Conservation (phyloP, 768 basidiomycete species). For the Collybia sordida region DNA sequence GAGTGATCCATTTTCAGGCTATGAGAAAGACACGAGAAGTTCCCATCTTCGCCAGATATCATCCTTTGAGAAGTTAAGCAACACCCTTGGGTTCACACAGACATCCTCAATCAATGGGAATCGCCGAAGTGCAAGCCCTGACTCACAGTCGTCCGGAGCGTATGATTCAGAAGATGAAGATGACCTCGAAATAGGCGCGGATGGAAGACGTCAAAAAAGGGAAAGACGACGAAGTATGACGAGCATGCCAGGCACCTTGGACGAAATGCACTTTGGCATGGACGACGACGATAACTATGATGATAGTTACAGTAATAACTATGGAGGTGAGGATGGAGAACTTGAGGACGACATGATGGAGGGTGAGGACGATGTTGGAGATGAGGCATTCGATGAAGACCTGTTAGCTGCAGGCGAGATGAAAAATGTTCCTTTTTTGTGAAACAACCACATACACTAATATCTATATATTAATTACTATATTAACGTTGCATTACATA, state of each 20-base stretch:
- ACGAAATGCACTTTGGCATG: slow-evolving; percentile 57
- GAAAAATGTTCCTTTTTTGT: slow-evolving; percentile 74
- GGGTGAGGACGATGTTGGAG: slow-evolving; percentile 62
- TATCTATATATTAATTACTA: background rate
- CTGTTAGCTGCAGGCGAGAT: slow-evolving; percentile 80
- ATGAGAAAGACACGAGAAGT: slow-evolving; percentile 29
- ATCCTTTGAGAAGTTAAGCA: slow-evolving; percentile 72
- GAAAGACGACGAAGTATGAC: slow-evolving; percentile 63
- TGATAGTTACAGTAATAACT: slow-evolving; percentile 30
- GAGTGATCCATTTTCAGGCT: slow-evolving; percentile 17
- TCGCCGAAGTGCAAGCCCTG: slow-evolving; percentile 51
- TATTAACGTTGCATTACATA: no score
- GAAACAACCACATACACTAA: slow-evolving; percentile 7
- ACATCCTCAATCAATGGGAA: slow-evolving; percentile 36
- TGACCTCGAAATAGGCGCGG: slow-evolving; percentile 38
- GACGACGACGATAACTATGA: slow-evolving; percentile 48
- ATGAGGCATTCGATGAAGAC: slow-evolving; percentile 79
- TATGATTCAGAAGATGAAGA: slow-evolving; percentile 55
- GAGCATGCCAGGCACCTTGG: slow-evolving; percentile 86
- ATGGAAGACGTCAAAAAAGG: slow-evolving; percentile 36
- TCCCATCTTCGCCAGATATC: slow-evolving; percentile 68
- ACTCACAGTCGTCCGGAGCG: slow-evolving; percentile 46
- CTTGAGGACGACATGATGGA: slow-evolving; percentile 35
- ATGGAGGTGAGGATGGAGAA: slow-evolving; percentile 32
- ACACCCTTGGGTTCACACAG: slow-evolving; percentile 49